Conservation (phyloP, 257 asterid species). For the Solanum piurae region DNA sequence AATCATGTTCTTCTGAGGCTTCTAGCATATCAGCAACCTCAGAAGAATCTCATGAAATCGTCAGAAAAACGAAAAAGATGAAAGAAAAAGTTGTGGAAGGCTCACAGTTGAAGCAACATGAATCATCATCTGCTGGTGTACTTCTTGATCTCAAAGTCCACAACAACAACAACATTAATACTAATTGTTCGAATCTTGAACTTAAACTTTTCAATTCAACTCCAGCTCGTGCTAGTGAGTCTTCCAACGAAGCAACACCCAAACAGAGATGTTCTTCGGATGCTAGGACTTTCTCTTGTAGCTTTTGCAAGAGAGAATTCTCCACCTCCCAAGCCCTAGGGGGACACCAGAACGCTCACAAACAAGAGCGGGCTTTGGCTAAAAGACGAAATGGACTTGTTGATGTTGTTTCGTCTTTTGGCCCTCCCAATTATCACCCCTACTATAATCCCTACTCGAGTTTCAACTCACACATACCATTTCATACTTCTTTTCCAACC, state of each 20-base stretch:
- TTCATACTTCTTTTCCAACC: slow-evolving; percentile 13
- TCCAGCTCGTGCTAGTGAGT: neutral
- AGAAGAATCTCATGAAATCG: slow-evolving; percentile 12
- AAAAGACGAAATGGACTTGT: slow-evolving; percentile 32
- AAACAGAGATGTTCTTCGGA: slow-evolving; percentile 1
- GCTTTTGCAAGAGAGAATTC: slow-evolving; percentile 48
- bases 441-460: slow-evolving; percentile 21
- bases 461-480: slow-evolving; percentile 21
- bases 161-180: neutral
- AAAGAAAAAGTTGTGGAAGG: slow-evolving; percentile 7
- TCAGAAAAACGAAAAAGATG: neutral
- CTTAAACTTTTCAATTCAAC: slow-evolving; percentile 31
- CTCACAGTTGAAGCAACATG: neutral
- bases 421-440: slow-evolving; percentile 22
- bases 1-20: slow-evolving; percentile 33
- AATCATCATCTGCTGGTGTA: neutral
- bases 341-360: slow-evolving; percentile 79
- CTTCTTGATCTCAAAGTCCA: slow-evolving; percentile 34
- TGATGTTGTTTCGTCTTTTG: slow-evolving; percentile 20
- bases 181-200: slow-evolving; percentile 11
- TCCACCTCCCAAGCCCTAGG: slow-evolving; percentile 70
- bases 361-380: slow-evolving; percentile 49
- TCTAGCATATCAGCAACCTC: slow-evolving; percentile 45
- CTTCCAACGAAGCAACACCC: slow-evolving; percentile 11
- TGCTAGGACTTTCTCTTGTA: slow-evolving; percentile 40